Evolutionary conservation across 2,329 filamentous ascomycete species (phyloP), one percentile per base, ranked within the genome.

Genomic region (Pseudocercospora pini-densiflorae): DNA sequence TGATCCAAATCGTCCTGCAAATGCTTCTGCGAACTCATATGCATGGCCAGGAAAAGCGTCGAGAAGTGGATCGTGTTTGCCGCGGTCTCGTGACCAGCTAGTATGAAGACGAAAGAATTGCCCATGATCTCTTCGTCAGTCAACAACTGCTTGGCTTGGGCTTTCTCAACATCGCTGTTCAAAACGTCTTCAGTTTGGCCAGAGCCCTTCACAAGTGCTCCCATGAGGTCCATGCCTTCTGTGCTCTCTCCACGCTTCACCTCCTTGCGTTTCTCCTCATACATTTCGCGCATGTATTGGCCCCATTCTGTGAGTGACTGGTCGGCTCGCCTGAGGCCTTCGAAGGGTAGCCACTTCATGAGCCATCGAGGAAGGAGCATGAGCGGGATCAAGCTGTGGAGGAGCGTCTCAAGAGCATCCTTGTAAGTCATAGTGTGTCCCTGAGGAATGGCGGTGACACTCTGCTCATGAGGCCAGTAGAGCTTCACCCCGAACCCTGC

Each of bases 71-170:
- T 82, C 3, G 87, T 86, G 77, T 92, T 92, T 57, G 91, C 91
- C 1, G 91, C 91, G 1, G 92, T 94, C 78, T 95, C 92, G 78
- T 95, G 91, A 12, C 92, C 92, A 0, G 92, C 92, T 1, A 94
- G 82, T 67, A 86, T 84, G 67, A 87, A 80, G 58, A 86, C 82
- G 66, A 86, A 86, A 23, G 90, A 88, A 74, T 93, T 93, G 59
- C 90, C 90, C 29, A 91, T 80, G 65, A 94, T 89, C 63, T 93
- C 90, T 4, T 84, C 83, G 68, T 89, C 86, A 5, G 79, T 83
- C n/a, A 90, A 77, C 19, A 78, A 76, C 12, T 78, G 80, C 68
- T 76, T 85, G 36, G 65, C 49, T 47, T 67, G 61, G 12, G 83
- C 82, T 33, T 82, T 82, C 14, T 83, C 79, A 3, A 76, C 83